phyloP scores from a whole-genome alignment of 768 basidiomycete genomes.

The Stropharia rugosoannulata region DNA sequence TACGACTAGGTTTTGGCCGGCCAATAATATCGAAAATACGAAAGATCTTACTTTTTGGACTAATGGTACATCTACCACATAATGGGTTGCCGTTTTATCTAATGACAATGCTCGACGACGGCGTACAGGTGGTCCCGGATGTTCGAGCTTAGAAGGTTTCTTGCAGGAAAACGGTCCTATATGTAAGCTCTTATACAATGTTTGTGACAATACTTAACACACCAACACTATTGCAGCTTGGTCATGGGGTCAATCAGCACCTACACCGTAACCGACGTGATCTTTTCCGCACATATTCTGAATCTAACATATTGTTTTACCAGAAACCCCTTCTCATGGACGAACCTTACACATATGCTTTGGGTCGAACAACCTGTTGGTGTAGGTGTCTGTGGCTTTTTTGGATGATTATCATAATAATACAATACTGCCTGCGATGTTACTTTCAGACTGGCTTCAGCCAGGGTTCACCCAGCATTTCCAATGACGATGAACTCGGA shows the following conservation, averaged over 20 bases:
- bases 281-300: background rate
- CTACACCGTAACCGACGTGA: constrained; percentile 23
- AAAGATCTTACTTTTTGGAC: constrained; percentile 71
- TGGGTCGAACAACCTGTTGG: constrained; percentile 78
- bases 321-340: constrained; percentile 68
- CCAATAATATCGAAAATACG: constrained; percentile 54
- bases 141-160: constrained; percentile 65
- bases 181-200: constrained; percentile 31
- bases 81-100: background rate
- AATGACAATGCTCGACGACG: constrained; percentile 26
- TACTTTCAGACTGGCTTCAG: constrained; percentile 58
- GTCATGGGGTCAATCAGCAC: constrained; percentile 49
- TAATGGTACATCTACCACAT: constrained; percentile 24
- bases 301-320: constrained; percentile 3
- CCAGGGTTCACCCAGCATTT: constrained; percentile 60
- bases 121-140: constrained; percentile 60
- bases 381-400: constrained; percentile 19
- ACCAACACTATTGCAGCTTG: constrained; percentile 26
- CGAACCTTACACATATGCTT: constrained; percentile 63
- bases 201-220: background rate
- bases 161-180: constrained; percentile 68
- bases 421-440: background rate
- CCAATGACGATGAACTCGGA: constrained; percentile 60
- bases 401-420: no score
- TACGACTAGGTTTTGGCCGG: constrained; percentile 65